These are phyloP conservation scores for Termitomyces bulborhizus DNA, from an alignment of 768 basidiomycete species.

Conservation along the genomic window DNA sequence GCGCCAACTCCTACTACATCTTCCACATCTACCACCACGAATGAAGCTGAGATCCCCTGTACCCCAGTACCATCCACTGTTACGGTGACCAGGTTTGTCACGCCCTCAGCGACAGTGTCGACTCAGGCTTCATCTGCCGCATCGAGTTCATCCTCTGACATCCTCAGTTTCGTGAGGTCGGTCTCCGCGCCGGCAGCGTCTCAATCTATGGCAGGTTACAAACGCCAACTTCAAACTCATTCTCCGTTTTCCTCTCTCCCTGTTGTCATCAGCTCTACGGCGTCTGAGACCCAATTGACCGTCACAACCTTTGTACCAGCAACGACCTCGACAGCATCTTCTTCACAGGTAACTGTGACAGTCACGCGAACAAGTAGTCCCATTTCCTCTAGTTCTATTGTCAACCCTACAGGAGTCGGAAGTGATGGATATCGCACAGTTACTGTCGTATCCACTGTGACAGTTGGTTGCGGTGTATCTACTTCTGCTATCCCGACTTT, in stretches of 20 bases:
- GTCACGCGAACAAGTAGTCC: neutral
- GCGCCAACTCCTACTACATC: slow-evolving; percentile 9
- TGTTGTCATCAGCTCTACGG: neutral
- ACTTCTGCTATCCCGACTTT: slow-evolving; percentile 9
- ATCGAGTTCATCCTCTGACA: neutral
- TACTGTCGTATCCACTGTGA: slow-evolving; percentile 25
- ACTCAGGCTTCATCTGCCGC: slow-evolving; percentile 5
- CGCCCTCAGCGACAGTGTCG: slow-evolving; percentile 6
- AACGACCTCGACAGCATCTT: neutral
- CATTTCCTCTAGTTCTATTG: neutral
- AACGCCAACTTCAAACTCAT: slow-evolving; percentile 10
- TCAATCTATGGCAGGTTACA: slow-evolving; percentile 11
- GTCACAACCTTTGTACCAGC: neutral
- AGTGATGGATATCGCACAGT: slow-evolving; percentile 28
- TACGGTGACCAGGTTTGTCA: slow-evolving; percentile 3
- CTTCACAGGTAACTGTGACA: neutral
- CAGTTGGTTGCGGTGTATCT: slow-evolving; percentile 17
- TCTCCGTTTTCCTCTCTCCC: neutral
- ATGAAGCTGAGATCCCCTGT: neutral
- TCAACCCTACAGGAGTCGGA: slow-evolving; percentile 16
- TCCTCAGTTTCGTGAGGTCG: neutral
- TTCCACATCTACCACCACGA: slow-evolving; percentile 1
- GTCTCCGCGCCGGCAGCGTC: neutral
- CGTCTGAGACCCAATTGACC: neutral
- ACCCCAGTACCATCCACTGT: slow-evolving; percentile 3